Conservation (phyloP, 495 filamentous ascomycete species). For the Penicillium atrosanguineum region DNA sequence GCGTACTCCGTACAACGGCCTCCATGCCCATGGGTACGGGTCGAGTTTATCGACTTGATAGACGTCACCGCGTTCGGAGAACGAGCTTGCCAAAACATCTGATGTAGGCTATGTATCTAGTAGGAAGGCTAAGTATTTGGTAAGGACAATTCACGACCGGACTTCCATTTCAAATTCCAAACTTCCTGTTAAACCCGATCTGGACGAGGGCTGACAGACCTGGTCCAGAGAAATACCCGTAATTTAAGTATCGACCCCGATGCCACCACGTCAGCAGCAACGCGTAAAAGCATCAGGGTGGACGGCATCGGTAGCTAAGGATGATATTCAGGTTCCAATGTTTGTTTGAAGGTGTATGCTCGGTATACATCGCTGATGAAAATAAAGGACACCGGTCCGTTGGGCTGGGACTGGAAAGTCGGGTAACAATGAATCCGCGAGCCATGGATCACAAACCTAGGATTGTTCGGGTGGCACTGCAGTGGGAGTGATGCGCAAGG, state of each 20-base stretch:
- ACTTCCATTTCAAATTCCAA: not conserved
- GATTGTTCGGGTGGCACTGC: slow-evolving; percentile 12
- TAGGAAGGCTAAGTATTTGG: too few species aligned
- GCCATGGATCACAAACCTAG: slow-evolving; percentile 9
- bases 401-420: slow-evolving; percentile 19
- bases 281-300: not conserved
- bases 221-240: not conserved
- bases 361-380: not conserved
- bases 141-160: not conserved
- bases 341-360: not conserved
- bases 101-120: not conserved
- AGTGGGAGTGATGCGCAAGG: slow-evolving; percentile 3
- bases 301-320: not conserved
- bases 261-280: slow-evolving; percentile 6
- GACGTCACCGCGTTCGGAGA: not conserved
- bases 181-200: not conserved
- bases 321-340: not conserved
- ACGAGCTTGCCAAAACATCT: not conserved
- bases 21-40: slow-evolving; percentile 7
- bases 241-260: not conserved
- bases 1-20: not conserved
- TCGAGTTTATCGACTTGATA: slow-evolving; percentile 4
- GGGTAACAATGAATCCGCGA: slow-evolving; percentile 17
- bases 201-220: not conserved
- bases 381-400: slow-evolving; percentile 14